These are phyloP conservation scores for Exophiala bonariae DNA, from an alignment of 2,329 filamentous ascomycete genomes.

Conservation along the genomic window DNA sequence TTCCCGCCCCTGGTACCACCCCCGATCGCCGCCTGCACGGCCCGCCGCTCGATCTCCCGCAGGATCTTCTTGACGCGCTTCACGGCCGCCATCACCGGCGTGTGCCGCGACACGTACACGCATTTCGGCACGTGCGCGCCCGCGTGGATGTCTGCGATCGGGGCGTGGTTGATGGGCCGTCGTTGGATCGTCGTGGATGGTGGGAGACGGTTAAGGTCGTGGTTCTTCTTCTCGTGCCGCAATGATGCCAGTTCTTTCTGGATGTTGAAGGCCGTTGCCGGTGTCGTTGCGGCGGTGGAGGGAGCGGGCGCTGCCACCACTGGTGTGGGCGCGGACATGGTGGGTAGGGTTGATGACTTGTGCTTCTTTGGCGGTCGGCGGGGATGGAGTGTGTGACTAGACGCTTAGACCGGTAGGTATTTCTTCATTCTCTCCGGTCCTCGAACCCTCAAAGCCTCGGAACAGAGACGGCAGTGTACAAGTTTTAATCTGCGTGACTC, in stretches of 20 bases:
- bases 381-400: too few relatives aligned
- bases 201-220: slow-evolving; percentile 19
- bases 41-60: slow-evolving; percentile 52
- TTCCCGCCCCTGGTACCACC: slow-evolving; percentile 17
- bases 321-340: too few relatives aligned
- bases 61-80: slow-evolving; percentile 61
- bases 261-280: slow-evolving; percentile 19
- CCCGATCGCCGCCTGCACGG: slow-evolving; percentile 32
- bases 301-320: too few relatives aligned
- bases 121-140: slow-evolving; percentile 50
- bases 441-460: too few relatives aligned
- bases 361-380: too few relatives aligned
- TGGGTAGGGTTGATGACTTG: too few relatives aligned
- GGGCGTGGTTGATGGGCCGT: slow-evolving; percentile 59
- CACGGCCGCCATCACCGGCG: slow-evolving; percentile 59
- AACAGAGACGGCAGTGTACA: too few relatives aligned
- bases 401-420: too few relatives aligned
- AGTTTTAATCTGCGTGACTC: too few relatives aligned
- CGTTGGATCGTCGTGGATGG: slow-evolving; percentile 50
- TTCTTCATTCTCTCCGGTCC: too few relatives aligned
- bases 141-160: slow-evolving; percentile 55
- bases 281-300: too few relatives aligned
- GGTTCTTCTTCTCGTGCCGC: slow-evolving; percentile 25
- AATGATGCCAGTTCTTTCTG: slow-evolving; percentile 20
- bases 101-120: slow-evolving; percentile 56